A percentile compares a stretch with the other conserved stretches of the same genome.
phyloP scores from a whole-genome alignment of 306 rosid genomes.

The Rosa multiflora region DNA sequence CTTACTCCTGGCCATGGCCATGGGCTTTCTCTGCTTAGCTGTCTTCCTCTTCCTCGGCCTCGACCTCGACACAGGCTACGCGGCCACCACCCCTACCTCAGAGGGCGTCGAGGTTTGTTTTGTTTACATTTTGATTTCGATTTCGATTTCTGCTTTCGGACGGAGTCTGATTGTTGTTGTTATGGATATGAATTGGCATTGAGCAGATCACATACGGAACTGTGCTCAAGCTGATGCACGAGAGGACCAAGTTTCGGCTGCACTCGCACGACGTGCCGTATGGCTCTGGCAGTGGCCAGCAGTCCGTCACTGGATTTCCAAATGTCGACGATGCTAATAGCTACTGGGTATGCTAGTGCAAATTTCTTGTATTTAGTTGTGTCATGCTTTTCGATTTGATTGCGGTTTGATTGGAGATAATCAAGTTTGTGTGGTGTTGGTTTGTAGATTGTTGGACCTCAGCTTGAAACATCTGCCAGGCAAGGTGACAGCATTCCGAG shows the following conservation, averaged over 20 bases:
- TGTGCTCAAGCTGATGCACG: constrained; percentile 89
- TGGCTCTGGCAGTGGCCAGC: constrained; percentile 99
- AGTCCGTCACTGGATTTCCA: constrained; percentile 92
- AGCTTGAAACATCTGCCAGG: constrained; percentile 64
- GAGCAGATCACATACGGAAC: constrained; percentile 81
- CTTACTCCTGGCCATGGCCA: constrained; percentile 74
- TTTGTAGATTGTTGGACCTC: constrained; percentile 76
- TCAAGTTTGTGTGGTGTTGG: constrained; percentile 4
- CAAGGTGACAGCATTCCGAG: constrained; percentile 82
- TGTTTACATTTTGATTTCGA: background rate
- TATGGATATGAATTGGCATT: background rate
- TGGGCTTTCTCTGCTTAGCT: constrained; percentile 73
- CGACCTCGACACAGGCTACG: constrained; percentile 52
- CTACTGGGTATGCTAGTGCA: constrained; percentile 65
- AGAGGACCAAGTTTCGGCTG: constrained; percentile 80
- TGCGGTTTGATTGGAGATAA: background rate
- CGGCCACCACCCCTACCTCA: constrained; percentile 57
- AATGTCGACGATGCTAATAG: constrained; percentile 86
- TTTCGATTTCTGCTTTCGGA: background rate
- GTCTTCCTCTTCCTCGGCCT: constrained; percentile 70
- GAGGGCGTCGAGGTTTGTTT: constrained; percentile 85
- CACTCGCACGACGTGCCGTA: constrained; percentile 98
- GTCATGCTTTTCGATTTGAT: background rate
- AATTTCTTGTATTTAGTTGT: background rate
- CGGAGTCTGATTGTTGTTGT: background rate